These are phyloP conservation scores for Plenodomus tracheiphilus DNA, from an alignment of 2,329 filamentous ascomycete genomes.

Conservation along the genomic window DNA sequence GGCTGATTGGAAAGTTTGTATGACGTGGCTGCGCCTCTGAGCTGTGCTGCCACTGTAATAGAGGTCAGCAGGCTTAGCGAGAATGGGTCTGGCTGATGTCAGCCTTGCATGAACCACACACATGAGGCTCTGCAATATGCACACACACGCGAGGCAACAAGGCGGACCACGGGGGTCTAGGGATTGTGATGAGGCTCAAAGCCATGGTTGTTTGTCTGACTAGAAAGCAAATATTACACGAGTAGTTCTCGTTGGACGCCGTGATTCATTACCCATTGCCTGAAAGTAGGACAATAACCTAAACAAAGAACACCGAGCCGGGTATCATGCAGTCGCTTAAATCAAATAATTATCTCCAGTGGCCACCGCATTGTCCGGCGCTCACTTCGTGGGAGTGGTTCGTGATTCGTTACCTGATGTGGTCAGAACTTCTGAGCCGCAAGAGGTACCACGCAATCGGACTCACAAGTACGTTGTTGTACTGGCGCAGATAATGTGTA, in stretches of 20 bases:
- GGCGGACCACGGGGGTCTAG: not conserved
- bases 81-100: conserved; percentile 12
- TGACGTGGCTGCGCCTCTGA: conserved; percentile 11
- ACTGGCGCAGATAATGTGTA: not conserved
- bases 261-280: not conserved
- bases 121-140: conserved; percentile 18
- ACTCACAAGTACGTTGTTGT: not conserved
- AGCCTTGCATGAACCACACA: conserved; percentile 11
- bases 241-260: conserved; percentile 11
- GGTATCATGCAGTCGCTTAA: not conserved
- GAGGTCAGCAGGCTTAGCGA: conserved; percentile 15
- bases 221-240: conserved; percentile 6
- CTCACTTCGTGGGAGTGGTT: not conserved
- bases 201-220: conserved; percentile 1
- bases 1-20: not conserved
- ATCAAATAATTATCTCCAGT: not conserved
- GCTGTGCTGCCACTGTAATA: conserved; percentile 2
- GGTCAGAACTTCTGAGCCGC: not conserved
- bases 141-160: conserved; percentile 3
- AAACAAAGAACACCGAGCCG: conserved; percentile 1
- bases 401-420: not conserved
- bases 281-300: conserved; percentile 2
- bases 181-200: conserved; percentile 4
- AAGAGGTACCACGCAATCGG: not conserved
- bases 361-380: not conserved